A percentile compares a stretch with the other conserved stretches of the same genome.
phyloP scores from a whole-genome alignment of 192 early-diverging fungal genomes.

The Backusella liffmaniae region DNA sequence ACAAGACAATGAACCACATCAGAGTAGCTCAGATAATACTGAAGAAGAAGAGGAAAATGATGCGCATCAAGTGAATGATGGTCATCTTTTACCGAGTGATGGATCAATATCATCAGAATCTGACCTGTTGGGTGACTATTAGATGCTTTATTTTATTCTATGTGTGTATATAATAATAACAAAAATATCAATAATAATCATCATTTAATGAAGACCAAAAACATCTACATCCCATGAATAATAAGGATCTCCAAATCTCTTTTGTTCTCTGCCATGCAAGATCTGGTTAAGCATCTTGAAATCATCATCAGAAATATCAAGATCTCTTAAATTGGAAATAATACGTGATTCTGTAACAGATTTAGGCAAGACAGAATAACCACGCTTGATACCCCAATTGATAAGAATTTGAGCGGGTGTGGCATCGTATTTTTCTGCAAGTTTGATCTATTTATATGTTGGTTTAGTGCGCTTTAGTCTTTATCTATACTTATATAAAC shows the following conservation, averaged over 20 bases:
- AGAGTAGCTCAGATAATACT: neutral
- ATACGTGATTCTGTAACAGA: conserved; percentile 55
- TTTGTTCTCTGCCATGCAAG: neutral
- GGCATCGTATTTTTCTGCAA: conserved; percentile 67
- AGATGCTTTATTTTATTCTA: neutral
- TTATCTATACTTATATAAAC: neutral
- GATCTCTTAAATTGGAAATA: conserved; percentile 17
- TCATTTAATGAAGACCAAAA: conserved; percentile 8
- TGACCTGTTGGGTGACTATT: neutral
- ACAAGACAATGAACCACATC: neutral
- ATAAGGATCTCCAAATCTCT: conserved; percentile 6
- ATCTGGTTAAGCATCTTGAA: neutral
- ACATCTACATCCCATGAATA: conserved; percentile 12
- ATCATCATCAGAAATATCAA: conserved; percentile 9
- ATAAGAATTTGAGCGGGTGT: conserved; percentile 73
- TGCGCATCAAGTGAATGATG: neutral
- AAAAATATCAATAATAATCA: no score
- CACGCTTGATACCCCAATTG: conserved; percentile 75
- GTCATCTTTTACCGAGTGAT: neutral
- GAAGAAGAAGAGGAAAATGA: neutral
- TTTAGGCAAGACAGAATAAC: conserved; percentile 79
- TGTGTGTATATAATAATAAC: neutral
- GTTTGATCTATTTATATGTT: conserved; percentile 22
- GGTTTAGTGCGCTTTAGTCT: neutral
- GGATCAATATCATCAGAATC: neutral